These are phyloP conservation scores for Canna indica DNA, from an alignment of 176 grass and related monocot genomes.

Conservation along the genomic window DNA sequence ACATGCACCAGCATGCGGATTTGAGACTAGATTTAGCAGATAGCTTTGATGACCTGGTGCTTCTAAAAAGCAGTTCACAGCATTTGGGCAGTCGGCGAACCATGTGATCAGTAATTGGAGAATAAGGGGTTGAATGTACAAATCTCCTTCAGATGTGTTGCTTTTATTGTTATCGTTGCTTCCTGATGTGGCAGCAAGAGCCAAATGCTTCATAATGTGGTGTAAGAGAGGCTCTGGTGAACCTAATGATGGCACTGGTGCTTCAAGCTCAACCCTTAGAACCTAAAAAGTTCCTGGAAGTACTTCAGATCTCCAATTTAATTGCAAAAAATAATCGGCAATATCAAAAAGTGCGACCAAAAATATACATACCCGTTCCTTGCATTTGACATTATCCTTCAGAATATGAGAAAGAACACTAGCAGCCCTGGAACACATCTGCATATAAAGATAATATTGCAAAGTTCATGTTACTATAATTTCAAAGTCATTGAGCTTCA, in stretches of 20 bases:
- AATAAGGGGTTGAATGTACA: constrained; percentile 62
- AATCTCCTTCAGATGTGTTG: constrained; percentile 29
- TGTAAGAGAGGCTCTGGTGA: constrained; percentile 65
- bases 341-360: too few relatives aligned
- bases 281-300: constrained; percentile 40
- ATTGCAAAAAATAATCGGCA: too few relatives aligned
- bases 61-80: constrained; percentile 69
- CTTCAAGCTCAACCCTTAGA: constrained; percentile 72
- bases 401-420: constrained; percentile 90
- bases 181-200: constrained; percentile 50
- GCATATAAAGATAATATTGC: constrained; percentile 23
- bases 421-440: constrained; percentile 83
- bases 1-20: constrained; percentile 41
- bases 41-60: constrained; percentile 66
- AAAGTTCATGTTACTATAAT: too few relatives aligned
- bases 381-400: constrained; percentile 90
- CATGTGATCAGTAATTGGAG: constrained; percentile 68
- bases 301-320: constrained; percentile 1
- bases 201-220: constrained; percentile 69
- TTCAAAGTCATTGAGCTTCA: too few relatives aligned
- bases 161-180: constrained; percentile 47
- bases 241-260: constrained; percentile 57
- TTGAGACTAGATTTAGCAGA: constrained; percentile 75
- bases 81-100: constrained; percentile 80
- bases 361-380: constrained; percentile 60